phyloP scores from a whole-genome alignment of 192 early-diverging fungal genomes.

The Coemansia sp. region DNA sequence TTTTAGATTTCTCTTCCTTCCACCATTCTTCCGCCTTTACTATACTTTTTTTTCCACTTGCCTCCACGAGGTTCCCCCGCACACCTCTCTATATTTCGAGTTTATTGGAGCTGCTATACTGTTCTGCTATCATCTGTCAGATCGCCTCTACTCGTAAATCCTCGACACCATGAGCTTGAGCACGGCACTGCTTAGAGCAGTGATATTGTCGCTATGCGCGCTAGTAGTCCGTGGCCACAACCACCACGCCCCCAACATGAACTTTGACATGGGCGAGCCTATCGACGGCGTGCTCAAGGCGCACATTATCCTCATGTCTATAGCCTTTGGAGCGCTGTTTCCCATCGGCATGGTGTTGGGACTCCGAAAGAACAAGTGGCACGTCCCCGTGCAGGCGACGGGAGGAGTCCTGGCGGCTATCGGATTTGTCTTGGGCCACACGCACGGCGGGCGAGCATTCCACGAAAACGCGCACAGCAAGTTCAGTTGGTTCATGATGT shows the following conservation, averaged over 20 bases:
- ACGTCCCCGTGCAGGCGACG: conserved; percentile 63
- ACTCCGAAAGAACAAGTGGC: conserved; percentile 59
- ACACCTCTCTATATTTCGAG: not conserved
- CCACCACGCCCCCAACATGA: conserved; percentile 55
- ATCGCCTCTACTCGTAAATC: not conserved
- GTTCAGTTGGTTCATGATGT: conserved; percentile 65
- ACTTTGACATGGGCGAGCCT: conserved; percentile 52
- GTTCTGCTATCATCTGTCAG: not conserved
- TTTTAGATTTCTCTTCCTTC: not conserved
- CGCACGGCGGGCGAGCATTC: conserved; percentile 65
- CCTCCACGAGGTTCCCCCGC: not conserved
- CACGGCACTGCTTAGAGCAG: conserved; percentile 4
- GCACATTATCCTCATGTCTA: conserved; percentile 54
- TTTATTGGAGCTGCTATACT: not conserved
- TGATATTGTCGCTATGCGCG: conserved; percentile 3
- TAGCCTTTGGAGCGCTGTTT: conserved; percentile 53
- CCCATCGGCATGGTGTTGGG: conserved; percentile 63
- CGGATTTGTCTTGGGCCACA: conserved; percentile 66
- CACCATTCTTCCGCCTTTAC: not conserved
- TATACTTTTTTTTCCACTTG: not conserved
- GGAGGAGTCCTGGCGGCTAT: conserved; percentile 53
- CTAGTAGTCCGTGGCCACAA: conserved; percentile 28
- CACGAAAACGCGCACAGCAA: conserved; percentile 66
- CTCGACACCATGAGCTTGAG: not conserved
- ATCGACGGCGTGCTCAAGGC: conserved; percentile 46